These are phyloP conservation scores for Sarocladium brachiariae DNA, from an alignment of 2,329 filamentous ascomycete species.

Conservation along the genomic window DNA sequence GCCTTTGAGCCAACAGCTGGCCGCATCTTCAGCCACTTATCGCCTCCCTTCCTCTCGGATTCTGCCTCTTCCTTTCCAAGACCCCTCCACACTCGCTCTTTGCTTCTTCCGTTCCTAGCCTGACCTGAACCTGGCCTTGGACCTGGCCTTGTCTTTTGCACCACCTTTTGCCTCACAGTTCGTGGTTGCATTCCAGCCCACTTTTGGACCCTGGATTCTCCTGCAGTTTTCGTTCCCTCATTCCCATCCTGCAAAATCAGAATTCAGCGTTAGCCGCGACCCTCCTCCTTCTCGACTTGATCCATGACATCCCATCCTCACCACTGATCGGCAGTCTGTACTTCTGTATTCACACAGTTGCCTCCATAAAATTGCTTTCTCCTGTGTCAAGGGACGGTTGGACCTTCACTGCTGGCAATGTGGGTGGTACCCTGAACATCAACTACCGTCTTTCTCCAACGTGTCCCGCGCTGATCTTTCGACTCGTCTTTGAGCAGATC, in stretches of 20 bases:
- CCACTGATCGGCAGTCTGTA: not conserved
- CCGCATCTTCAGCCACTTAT: not conserved
- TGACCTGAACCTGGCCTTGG: too few species aligned
- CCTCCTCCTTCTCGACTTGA: not conserved
- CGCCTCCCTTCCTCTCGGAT: not conserved
- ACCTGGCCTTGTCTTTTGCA: too few species aligned
- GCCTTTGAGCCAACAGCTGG: not conserved
- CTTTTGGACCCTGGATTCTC: conserved; percentile 2
- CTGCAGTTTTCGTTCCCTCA: too few species aligned
- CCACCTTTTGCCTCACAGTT: too few species aligned
- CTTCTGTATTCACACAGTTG: not conserved
- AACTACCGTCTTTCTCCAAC: not conserved
- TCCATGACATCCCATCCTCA: not conserved
- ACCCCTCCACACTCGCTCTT: not conserved
- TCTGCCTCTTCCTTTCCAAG: not conserved
- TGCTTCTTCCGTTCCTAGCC: not conserved
- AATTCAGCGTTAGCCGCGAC: not conserved
- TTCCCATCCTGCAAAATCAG: conserved; percentile 1
- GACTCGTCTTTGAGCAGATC: not conserved
- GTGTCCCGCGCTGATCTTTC: not conserved
- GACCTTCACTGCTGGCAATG: too few species aligned
- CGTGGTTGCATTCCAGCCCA: not conserved
- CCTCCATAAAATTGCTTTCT: too few species aligned
- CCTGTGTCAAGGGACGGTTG: too few species aligned
- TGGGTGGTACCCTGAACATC: not conserved